Percentiles rank a stretch among this genome's conserved stretches.
These are phyloP conservation scores for Anaeromyces robustus DNA, from an alignment of 192 early-diverging fungal genomes.

Conservation along the genomic window DNA sequence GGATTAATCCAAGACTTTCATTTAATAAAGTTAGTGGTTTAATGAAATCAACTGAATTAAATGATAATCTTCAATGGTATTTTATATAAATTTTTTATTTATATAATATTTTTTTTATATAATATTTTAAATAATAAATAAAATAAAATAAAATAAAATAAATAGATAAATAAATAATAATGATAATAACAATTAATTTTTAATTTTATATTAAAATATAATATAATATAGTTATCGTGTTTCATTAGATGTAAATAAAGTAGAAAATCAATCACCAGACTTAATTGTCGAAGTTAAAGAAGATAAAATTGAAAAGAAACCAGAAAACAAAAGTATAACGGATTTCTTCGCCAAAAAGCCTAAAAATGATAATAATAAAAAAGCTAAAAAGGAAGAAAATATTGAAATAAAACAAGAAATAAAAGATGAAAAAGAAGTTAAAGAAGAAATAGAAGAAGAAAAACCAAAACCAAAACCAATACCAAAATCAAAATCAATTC, in stretches of 20 bases:
- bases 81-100: no score
- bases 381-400: not conserved
- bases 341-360: not conserved
- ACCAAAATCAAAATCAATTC: not conserved
- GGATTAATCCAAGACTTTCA: not conserved
- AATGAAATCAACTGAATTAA: not conserved
- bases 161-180: no score
- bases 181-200: no score
- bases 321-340: not conserved
- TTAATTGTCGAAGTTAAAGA: not conserved
- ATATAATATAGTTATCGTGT: not conserved
- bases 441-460: not conserved
- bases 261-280: not conserved
- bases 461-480: not conserved
- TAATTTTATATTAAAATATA: no score
- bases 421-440: not conserved
- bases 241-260: not conserved
- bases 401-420: not conserved
- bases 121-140: no score
- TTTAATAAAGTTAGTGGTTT: not conserved
- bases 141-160: no score
- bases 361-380: not conserved
- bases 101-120: no score
- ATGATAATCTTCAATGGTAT: not conserved
- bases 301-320: not conserved